Conservation (phyloP, 164 flowering plant species). For the Magnolia officinalis region DNA sequence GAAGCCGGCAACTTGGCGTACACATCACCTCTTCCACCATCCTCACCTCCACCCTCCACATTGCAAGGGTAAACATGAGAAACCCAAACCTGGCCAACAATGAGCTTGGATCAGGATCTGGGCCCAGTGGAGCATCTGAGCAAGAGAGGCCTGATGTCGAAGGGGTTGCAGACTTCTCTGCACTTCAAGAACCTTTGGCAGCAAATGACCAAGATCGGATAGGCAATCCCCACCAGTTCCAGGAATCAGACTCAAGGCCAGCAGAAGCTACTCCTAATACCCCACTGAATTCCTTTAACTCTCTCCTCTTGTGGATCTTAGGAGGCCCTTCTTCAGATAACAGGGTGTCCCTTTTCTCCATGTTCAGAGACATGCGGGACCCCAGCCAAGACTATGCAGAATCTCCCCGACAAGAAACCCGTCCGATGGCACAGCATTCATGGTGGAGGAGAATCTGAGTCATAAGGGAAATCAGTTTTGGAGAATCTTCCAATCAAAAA, state of each 20-base stretch:
- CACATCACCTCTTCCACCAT: slow-evolving; percentile 89
- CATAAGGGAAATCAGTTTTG: no score
- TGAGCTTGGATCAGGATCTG: slow-evolving; percentile 35
- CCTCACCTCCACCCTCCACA: slow-evolving; percentile 93
- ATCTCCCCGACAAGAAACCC: slow-evolving; percentile 35
- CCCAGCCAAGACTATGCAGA: slow-evolving; percentile 70
- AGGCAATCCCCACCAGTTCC: slow-evolving; percentile 32
- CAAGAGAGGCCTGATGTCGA: slow-evolving; percentile 24
- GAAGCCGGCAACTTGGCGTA: slow-evolving; percentile 76
- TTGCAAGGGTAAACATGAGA: slow-evolving; percentile 76
- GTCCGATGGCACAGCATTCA: slow-evolving; percentile 1
- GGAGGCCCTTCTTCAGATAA: slow-evolving; percentile 88
- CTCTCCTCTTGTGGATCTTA: slow-evolving; percentile 70
- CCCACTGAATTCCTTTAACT: slow-evolving; percentile 66
- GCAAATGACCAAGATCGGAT: slow-evolving; percentile 20
- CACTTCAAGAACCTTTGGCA: slow-evolving; percentile 30
- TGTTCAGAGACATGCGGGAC: slow-evolving; percentile 80
- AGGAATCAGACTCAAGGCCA: slow-evolving; percentile 36
- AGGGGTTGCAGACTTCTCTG: slow-evolving; percentile 10
- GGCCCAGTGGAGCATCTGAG: slow-evolving; percentile 28
- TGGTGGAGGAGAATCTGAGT: slow-evolving; percentile 12
- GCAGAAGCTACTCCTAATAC: slow-evolving; percentile 43
- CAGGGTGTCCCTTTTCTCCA: slow-evolving; percentile 72
- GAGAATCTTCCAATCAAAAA: no score
- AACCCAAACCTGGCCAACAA: slow-evolving; percentile 36